These are phyloP conservation scores for Thraustochytrium striatum DNA, from an alignment of 352 stramenopile species.

Conservation along the genomic window DNA sequence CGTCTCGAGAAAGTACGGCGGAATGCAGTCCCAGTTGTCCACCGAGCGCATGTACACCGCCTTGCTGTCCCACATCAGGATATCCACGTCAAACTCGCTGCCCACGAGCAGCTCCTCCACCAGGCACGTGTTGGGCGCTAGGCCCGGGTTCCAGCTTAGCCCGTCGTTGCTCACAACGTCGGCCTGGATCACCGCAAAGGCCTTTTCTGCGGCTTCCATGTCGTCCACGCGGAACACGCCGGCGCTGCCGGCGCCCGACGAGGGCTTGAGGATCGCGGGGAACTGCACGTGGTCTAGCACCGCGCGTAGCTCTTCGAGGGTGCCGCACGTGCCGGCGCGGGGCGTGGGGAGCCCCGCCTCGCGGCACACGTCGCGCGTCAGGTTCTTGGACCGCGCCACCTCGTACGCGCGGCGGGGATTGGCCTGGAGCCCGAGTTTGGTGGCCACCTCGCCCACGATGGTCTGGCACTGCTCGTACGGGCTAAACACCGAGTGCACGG, in stretches of 20 bases:
- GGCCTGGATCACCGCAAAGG: slow-evolving; percentile 27
- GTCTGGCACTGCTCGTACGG: slow-evolving; percentile 35
- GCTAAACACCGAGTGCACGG: slow-evolving; percentile 5
- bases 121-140: background rate
- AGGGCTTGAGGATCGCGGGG: slow-evolving; percentile 47
- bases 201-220: background rate
- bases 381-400: slow-evolving; percentile 35
- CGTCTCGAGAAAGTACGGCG: slow-evolving; percentile 50
- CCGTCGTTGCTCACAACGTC: slow-evolving; percentile 23
- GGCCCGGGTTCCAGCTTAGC: background rate
- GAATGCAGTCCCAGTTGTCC: slow-evolving; percentile 43
- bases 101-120: slow-evolving; percentile 48
- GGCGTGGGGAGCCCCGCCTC: slow-evolving; percentile 33
- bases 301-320: background rate
- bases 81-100: slow-evolving; percentile 45
- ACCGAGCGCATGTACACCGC: background rate
- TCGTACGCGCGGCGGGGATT: background rate
- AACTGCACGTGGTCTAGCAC: slow-evolving; percentile 34
- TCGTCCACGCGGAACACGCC: slow-evolving; percentile 32
- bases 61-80: slow-evolving; percentile 22
- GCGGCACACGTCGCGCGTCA: slow-evolving; percentile 13
- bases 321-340: slow-evolving; percentile 1
- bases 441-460: slow-evolving; percentile 7
- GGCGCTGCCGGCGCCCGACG: slow-evolving; percentile 7
- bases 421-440: slow-evolving; percentile 32